These are phyloP conservation scores for Odontarrhena argentea DNA, from an alignment of 345 rosid genomes.

Conservation along the genomic window DNA sequence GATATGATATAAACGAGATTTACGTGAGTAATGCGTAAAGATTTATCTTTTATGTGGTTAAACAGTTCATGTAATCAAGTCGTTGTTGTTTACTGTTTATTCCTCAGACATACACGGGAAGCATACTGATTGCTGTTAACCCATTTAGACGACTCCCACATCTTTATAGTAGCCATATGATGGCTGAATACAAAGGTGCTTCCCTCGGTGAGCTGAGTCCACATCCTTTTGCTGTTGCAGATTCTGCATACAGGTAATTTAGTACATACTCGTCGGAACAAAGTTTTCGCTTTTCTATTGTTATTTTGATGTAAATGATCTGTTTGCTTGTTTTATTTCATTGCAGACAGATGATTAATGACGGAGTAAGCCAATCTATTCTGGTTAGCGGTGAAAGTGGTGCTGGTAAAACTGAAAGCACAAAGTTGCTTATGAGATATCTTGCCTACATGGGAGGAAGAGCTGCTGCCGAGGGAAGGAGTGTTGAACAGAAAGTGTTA, in stretches of 20 bases:
- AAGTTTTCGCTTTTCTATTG: neutral
- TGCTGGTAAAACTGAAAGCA: conserved; percentile 99
- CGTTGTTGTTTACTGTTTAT: conserved; percentile 17
- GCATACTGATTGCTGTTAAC: conserved; percentile 94
- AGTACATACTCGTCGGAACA: neutral
- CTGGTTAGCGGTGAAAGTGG: conserved; percentile 99
- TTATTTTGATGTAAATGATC: neutral
- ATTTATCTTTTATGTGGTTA: conserved; percentile 39
- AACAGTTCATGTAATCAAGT: neutral
- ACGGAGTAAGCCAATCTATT: conserved; percentile 85
- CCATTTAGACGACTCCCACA: conserved; percentile 94
- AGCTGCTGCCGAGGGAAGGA: conserved; percentile 88
- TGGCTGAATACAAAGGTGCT: conserved; percentile 96
- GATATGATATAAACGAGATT: conserved; percentile 98
- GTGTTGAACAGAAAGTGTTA: conserved; percentile 96
- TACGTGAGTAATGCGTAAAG: conserved; percentile 72
- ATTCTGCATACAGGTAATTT: conserved; percentile 90
- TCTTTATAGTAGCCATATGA: conserved; percentile 93
- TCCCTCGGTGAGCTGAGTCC: conserved; percentile 96
- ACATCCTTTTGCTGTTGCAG: conserved; percentile 99
- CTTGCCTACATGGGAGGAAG: conserved; percentile 99
- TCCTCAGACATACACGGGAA: conserved; percentile 92
- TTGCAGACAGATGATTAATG: conserved; percentile 90
- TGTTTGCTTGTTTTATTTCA: conserved; percentile 14
- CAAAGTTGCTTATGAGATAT: conserved; percentile 93